Conservation (phyloP, 2,329 filamentous ascomycete species). For the Thielaviopsis ethacetica region DNA sequence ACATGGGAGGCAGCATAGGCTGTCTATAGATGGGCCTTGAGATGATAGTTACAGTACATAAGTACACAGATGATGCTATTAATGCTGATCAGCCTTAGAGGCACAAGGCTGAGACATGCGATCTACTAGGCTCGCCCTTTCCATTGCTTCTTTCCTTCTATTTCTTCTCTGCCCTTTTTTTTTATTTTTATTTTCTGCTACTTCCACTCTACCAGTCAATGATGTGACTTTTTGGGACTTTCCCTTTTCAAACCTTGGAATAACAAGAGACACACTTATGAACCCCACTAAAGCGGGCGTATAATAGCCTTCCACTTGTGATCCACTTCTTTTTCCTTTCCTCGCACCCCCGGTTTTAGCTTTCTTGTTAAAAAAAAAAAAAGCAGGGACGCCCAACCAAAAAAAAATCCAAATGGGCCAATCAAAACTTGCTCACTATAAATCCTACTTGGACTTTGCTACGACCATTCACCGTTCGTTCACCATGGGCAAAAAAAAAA, state of each 20-base stretch:
- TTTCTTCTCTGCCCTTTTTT: too few relatives aligned
- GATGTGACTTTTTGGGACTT: too few relatives aligned
- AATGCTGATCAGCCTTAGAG: neutral
- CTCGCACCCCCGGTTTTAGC: too few relatives aligned
- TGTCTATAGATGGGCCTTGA: too few relatives aligned
- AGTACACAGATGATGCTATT: neutral
- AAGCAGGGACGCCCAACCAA: neutral
- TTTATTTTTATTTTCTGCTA: neutral
- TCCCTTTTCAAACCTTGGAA: too few relatives aligned
- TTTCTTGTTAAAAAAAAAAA: too few relatives aligned
- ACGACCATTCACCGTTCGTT: neutral
- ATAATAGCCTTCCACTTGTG: neutral
- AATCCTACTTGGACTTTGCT: neutral
- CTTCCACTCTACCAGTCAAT: too few relatives aligned
- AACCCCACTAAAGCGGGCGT: neutral
- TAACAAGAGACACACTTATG: neutral
- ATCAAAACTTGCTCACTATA: slow-evolving; percentile 30
- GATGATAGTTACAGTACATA: too few relatives aligned
- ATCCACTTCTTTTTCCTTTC: too few relatives aligned
- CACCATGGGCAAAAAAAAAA: neutral
- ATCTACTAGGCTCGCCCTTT: neutral
- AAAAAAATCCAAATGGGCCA: slow-evolving; percentile 17
- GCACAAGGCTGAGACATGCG: neutral
- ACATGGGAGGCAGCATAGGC: too few relatives aligned
- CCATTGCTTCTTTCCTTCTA: too few relatives aligned